A percentile compares a stretch with the other conserved stretches of the same genome.
phyloP scores from a whole-genome alignment of 1,139 yeast genomes.

The Taiozyma sp. region DNA sequence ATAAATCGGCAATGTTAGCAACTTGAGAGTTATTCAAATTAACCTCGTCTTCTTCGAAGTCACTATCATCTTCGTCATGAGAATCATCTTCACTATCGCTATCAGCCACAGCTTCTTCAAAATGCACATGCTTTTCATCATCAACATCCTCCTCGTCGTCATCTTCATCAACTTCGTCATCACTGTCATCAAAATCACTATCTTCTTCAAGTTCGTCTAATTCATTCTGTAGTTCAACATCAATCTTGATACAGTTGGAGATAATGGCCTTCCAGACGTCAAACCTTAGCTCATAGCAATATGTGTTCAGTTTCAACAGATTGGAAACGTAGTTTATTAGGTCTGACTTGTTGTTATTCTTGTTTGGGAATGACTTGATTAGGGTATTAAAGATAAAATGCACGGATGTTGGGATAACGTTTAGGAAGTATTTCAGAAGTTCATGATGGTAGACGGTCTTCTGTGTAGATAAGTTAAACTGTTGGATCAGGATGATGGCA shows the following conservation, averaged over 20 bases:
- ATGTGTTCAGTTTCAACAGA: constrained; percentile 51
- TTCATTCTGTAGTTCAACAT: constrained; percentile 91
- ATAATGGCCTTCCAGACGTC: constrained; percentile 77
- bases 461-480: constrained; percentile 38
- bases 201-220: constrained; percentile 83
- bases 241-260: constrained; percentile 79
- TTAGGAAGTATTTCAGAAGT: constrained; percentile 56
- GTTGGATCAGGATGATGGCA: constrained; percentile 57
- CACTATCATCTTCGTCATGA: constrained; percentile 20
- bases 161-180: constrained; percentile 75
- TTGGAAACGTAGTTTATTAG: constrained; percentile 65
- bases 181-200: constrained; percentile 61
- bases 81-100: constrained; percentile 7
- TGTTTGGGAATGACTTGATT: constrained; percentile 71
- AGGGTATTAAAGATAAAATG: constrained; percentile 58
- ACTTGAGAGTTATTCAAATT: constrained; percentile 40
- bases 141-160: constrained; percentile 70
- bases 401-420: constrained; percentile 77
- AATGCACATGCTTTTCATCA: constrained; percentile 30
- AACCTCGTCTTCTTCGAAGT: constrained; percentile 28
- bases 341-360: constrained; percentile 51
- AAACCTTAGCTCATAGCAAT: constrained; percentile 71
- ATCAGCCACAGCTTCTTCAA: constrained; percentile 43
- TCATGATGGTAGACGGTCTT: constrained; percentile 59
- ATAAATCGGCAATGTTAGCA: constrained; percentile 52